Evolutionary conservation across 768 basidiomycete genomes (phyloP), one percentile per base, ranked within the genome.

Genomic region (Cantharellus cinnabarinus): DNA sequence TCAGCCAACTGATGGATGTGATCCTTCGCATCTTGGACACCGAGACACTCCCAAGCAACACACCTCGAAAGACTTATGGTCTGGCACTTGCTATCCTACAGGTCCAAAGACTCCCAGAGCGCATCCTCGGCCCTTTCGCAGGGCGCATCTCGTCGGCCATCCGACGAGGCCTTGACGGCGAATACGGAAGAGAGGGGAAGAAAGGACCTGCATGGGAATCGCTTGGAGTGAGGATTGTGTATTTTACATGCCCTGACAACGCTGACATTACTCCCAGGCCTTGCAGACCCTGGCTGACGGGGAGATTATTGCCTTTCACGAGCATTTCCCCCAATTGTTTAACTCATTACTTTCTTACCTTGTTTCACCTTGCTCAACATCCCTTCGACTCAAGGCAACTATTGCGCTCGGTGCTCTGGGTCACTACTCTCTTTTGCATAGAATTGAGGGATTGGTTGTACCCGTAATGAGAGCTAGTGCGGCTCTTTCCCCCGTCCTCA

Each of bases 161-260:
- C 20, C 76, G 79, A 56, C 80, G 87, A 50, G 88, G 82, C 35
- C 76, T 90, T 60, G 83, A 85, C 58, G 88, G 88, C 4, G 83
- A 89, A 62, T 76, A 89, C 10, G 88, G 88, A 3, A 86, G 85
- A 67, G 88, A 90, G 67, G 88, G 88, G 5, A 89, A 89, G 73
- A 89, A 87, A 65, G 88, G 88, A 0, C 79, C 87, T 3, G 76
- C 75, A 1, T 82, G 76, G 41, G 87, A 90, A 67, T 85, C 83
- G 29, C 74, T 88, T 52, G 85, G 81, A 76, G 87, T 82, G 66
- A 64, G 69, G 67, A 10, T 48, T 48, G 44, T 29, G 10, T 48
- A 48, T 48, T 10, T 29, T 48, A 10, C 10, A 48, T 29, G 20
- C 44, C 44, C 44, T 48, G 10, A 48, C 10, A 29, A 48, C 10